Base-by-base conservation (phyloP, 164 flowering plant species). In the Taxillus chinensis region DNA sequence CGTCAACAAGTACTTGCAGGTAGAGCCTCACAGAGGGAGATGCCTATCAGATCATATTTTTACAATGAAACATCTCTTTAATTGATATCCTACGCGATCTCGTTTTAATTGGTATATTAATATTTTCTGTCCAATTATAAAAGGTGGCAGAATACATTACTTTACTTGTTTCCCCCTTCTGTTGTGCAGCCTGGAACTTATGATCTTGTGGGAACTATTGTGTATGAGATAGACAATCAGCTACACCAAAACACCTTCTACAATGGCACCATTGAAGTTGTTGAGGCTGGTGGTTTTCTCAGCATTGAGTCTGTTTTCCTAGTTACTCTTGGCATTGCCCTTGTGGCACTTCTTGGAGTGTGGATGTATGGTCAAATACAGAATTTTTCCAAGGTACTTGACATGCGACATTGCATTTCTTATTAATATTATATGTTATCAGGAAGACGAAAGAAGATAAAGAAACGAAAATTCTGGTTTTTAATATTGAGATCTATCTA, bases 221-320 rank as follows among this genome's bases (percentile, higher is more conserved):
- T 87, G 59, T 93, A 90, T 76, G 96, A 93, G 76, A 84, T 90
- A 58, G 96, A 93, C 59, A 83, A 89, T 70, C 73, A 77, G 7
- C 87, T 80, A 4, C 83, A 84, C 68, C 92, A 87, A 68, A 90
- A 74, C 63, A 75, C 82, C 57, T 90, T 90, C 75, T 93, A 80
- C 66, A 90, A 93, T 75, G 95, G 99, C 45, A 90, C 99, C 41
- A 72, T 93, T 70, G 99, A 93, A 82, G 99, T 89, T 73, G 84
- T 79, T 66, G 97, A 93, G 67, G 73, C 89, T 68, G 84, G 91
- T 71, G 86, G 82, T 57, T 71, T 75, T 64, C 69, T 93, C 63
- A 90, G 88, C 70, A 67, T 84, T 41, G 96, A 93, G 66, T 82
- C 99, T 43, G 86, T 93, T 39, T 93, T 93, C 72, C 82, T 93